phyloP scores from a whole-genome alignment of 768 basidiomycete species.

The Lentinula aciculospora region DNA sequence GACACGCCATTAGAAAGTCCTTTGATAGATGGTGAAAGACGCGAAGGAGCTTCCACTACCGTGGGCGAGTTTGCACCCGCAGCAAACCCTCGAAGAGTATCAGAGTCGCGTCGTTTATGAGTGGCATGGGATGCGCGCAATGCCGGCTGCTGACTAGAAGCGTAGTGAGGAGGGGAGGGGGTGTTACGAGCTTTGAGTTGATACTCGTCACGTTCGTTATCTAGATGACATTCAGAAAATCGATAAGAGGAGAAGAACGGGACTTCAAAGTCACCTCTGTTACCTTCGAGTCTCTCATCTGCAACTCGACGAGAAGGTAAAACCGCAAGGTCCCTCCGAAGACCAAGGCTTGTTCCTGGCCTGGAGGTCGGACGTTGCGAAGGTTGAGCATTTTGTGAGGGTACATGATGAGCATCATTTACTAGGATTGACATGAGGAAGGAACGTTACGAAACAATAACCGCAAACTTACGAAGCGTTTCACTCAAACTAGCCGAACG shows the following conservation, averaged over 20 bases:
- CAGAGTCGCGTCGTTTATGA: slow-evolving; percentile 71
- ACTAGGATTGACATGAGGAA: slow-evolving; percentile 18
- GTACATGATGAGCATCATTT: slow-evolving; percentile 17
- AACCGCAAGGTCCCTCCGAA: slow-evolving; percentile 16
- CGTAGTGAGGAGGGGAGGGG: slow-evolving; percentile 30
- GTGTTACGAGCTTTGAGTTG: slow-evolving; percentile 28
- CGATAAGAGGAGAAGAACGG: background rate
- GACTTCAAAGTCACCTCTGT: background rate
- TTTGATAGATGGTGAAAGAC: slow-evolving; percentile 11
- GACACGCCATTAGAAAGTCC: background rate
- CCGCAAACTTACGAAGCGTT: slow-evolving; percentile 22
- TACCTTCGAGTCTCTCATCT: slow-evolving; percentile 22
- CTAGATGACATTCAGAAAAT: slow-evolving; percentile 7
- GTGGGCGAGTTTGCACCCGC: slow-evolving; percentile 44
- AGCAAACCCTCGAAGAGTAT: slow-evolving; percentile 56
- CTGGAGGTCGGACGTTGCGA: slow-evolving; percentile 21
- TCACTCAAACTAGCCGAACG: slow-evolving; percentile 79
- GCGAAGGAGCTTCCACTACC: slow-evolving; percentile 23
- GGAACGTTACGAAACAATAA: slow-evolving; percentile 7
- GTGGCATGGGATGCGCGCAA: slow-evolving; percentile 36
- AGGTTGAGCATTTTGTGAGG: slow-evolving; percentile 13
- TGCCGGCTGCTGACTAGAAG: slow-evolving; percentile 30
- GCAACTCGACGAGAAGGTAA: slow-evolving; percentile 28
- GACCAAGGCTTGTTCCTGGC: slow-evolving; percentile 40
- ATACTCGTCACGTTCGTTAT: slow-evolving; percentile 13